A percentile compares a stretch with the other conserved stretches of the same genome.
These are phyloP conservation scores for Sanghuangporus weigelae DNA, from an alignment of 1,284 basidiomycete genomes.

Conservation along the genomic window DNA sequence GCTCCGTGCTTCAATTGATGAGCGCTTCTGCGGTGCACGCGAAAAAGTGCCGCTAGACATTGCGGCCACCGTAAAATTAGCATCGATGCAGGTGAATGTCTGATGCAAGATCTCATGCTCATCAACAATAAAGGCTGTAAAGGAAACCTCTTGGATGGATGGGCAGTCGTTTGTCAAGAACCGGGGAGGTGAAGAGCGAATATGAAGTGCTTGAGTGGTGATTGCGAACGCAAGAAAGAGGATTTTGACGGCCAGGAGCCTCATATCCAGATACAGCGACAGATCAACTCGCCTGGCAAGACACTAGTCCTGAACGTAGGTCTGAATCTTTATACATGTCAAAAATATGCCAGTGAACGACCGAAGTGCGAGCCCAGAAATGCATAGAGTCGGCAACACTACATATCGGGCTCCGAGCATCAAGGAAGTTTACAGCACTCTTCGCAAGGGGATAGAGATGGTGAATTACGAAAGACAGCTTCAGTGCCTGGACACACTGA, in stretches of 20 bases:
- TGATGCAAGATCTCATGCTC: background rate
- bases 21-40: background rate
- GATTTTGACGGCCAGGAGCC: background rate
- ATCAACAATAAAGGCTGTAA: background rate
- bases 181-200: background rate
- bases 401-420: background rate
- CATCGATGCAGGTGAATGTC: background rate
- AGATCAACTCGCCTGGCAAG: background rate
- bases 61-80: background rate
- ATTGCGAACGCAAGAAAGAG: background rate
- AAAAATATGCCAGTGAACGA: background rate
- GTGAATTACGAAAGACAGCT: too few species aligned
- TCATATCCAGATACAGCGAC: background rate
- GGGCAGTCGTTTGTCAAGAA: background rate
- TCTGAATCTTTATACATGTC: background rate
- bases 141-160: background rate
- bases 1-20: background rate
- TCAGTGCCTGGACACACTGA: too few species aligned
- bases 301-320: background rate
- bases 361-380: background rate
- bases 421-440: background rate
- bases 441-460: background rate
- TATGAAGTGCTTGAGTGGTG: background rate
- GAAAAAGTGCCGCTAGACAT: background rate
- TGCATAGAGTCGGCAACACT: background rate